Conservation (phyloP, 2,329 filamentous ascomycete species). For the Scortechinia acanthostroma region DNA sequence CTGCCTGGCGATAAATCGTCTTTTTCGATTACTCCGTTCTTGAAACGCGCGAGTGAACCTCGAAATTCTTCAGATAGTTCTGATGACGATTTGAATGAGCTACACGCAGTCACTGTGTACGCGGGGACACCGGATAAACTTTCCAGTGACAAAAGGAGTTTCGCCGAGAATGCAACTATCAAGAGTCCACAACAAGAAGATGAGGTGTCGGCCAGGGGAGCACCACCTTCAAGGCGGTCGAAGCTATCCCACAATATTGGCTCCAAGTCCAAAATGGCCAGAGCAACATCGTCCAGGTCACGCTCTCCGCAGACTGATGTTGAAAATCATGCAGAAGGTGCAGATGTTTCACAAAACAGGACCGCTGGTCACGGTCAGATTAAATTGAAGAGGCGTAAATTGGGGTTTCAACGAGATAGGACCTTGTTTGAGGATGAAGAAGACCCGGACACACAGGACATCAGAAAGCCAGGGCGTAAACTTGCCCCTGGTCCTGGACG, state of each 20-base stretch:
- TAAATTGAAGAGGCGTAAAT: constrained; percentile 50
- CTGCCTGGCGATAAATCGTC: constrained; percentile 77
- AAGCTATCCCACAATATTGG: too few relatives aligned
- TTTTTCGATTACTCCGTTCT: constrained; percentile 89
- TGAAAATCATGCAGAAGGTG: too few relatives aligned
- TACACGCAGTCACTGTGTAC: background rate
- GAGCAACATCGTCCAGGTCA: too few relatives aligned
- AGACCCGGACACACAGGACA: constrained; percentile 26
- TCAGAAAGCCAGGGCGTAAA: constrained; percentile 11
- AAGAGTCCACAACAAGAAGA: background rate
- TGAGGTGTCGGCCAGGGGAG: too few relatives aligned
- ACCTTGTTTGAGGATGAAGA: constrained; percentile 70
- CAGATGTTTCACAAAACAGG: too few relatives aligned
- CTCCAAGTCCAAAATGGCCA: too few relatives aligned
- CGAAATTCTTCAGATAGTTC: constrained; percentile 28
- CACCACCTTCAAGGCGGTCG: too few relatives aligned
- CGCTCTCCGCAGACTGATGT: too few relatives aligned
- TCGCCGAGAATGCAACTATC: background rate
- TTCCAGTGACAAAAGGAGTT: too few relatives aligned
- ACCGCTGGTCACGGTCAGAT: constrained; percentile 24
- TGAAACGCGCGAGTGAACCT: constrained; percentile 65
- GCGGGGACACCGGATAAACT: too few relatives aligned
- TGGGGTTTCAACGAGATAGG: constrained; percentile 61
- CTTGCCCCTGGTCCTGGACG: constrained; percentile 11
- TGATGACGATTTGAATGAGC: constrained; percentile 14